Evolutionary conservation across 106 monocot genomes (phyloP).

Genomic region (Dioscorea zingiberensis): DNA sequence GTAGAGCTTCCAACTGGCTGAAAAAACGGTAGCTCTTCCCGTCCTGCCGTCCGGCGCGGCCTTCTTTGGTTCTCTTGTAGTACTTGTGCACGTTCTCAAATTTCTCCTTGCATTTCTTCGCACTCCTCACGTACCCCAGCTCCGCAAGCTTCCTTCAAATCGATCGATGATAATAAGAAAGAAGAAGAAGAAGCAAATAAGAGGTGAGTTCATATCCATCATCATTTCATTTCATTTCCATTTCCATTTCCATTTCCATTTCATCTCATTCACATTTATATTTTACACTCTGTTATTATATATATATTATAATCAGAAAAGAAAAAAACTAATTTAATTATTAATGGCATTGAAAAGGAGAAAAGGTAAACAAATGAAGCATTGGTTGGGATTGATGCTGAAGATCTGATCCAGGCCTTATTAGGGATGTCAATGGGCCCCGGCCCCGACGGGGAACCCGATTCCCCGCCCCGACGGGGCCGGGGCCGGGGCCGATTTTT

Average conservation of each 20-base stretch:
- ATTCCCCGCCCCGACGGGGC: too few relatives aligned
- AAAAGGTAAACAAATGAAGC: neutral
- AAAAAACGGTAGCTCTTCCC: conserved; percentile 90
- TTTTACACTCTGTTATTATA: too few relatives aligned
- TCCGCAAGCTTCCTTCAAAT: conserved; percentile 61
- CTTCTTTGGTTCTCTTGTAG: conserved; percentile 86
- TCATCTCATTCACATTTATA: too few relatives aligned
- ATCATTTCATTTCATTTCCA: too few relatives aligned
- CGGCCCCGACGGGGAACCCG: too few relatives aligned
- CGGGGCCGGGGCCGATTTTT: too few relatives aligned
- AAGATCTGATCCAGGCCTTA: conserved; percentile 35
- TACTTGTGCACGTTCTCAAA: conserved; percentile 91
- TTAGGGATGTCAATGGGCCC: too few relatives aligned
- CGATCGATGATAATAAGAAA: neutral
- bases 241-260: too few relatives aligned
- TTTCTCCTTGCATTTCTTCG: conserved; percentile 92
- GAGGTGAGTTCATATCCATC: too few relatives aligned
- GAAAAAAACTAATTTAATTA: too few relatives aligned
- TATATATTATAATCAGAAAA: too few relatives aligned
- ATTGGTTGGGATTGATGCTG: conserved; percentile 63
- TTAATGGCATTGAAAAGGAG: too few relatives aligned
- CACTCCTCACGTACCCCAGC: conserved; percentile 60
- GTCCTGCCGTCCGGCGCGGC: conserved; percentile 75
- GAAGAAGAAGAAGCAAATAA: neutral
- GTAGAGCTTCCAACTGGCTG: conserved; percentile 70